These are phyloP conservation scores for Sungouiozyma ichnusensis DNA, from an alignment of 805 yeast species.

Conservation along the genomic window DNA sequence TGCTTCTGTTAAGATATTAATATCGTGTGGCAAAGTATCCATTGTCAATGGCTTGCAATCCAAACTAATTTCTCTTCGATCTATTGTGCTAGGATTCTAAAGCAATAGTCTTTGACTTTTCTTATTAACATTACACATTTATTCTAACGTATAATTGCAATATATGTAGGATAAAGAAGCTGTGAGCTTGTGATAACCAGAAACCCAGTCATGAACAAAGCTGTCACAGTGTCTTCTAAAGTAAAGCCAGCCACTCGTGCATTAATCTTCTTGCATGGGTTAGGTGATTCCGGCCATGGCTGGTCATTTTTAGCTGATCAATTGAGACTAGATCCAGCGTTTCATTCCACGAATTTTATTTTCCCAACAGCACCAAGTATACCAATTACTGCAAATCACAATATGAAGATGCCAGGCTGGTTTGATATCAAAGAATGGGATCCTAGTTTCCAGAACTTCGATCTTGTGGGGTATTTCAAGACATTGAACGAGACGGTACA, in stretches of 20 bases:
- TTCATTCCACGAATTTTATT: slow-evolving; percentile 55
- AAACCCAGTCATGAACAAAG: too few species aligned
- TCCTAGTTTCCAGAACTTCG: slow-evolving; percentile 33
- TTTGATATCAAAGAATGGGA: slow-evolving; percentile 61
- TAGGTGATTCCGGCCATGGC: slow-evolving; percentile 86
- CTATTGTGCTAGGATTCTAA: too few species aligned
- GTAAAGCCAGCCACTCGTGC: slow-evolving; percentile 43
- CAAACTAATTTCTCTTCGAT: neutral
- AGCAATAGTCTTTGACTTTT: too few species aligned
- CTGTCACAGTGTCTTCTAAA: slow-evolving; percentile 27
- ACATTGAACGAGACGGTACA: slow-evolving; percentile 30
- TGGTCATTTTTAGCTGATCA: slow-evolving; percentile 76
- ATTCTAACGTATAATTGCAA: neutral
- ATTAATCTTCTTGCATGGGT: slow-evolving; percentile 73
- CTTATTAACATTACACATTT: neutral
- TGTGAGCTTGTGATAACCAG: too few species aligned
- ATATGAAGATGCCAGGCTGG: slow-evolving; percentile 72
- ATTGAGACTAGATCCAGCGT: slow-evolving; percentile 37
- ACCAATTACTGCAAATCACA: slow-evolving; percentile 61
- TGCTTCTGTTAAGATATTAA: slow-evolving; percentile 15
- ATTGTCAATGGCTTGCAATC: neutral
- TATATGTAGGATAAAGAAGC: too few species aligned
- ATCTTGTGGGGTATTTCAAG: slow-evolving; percentile 43
- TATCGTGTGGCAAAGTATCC: slow-evolving; percentile 16
- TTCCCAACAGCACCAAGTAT: slow-evolving; percentile 82